Evolutionary conservation across 768 basidiomycete species (phyloP), one percentile per base, ranked within the genome.

Genomic region (Termitomyces sp.): DNA sequence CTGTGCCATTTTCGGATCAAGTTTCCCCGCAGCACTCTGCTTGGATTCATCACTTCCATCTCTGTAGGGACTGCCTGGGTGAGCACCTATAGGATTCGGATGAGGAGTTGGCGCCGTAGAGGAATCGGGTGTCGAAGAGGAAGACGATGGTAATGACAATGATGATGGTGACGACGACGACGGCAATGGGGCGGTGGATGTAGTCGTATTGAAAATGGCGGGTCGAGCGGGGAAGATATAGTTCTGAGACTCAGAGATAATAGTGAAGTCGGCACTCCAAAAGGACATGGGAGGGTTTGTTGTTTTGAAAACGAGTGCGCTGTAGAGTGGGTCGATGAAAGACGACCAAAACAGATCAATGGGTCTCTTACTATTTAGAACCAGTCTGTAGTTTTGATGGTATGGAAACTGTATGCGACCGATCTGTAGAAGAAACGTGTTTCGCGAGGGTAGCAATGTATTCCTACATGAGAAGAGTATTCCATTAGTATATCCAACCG

Each of bases 221-320:
- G 63, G 58, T 34, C 64, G 64, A 40, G 67, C 59, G 37, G 66
- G 63, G 28, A 61, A 57, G 32, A 62, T 44, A 30, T 59, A 59
- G 21, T 56, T 56, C 21, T 57, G 51, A 25, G 35, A 19, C 32
- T 57, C 56, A 48, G 66, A 59, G 6, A 65, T 49, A 43, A 85
- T 77, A 39, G 59, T 61, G 55, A 87, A 87, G 59, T 79, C 73
- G 8, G 82, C 77, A 19, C 80, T 78, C 63, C 79, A 85, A 23
- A 80, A 61, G 0, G 72, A 71, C 50, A 61, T 60, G 6, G 63
- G 61, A 5, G 72, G 66, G 19, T 70, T 49, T 14, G 53, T 46
- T 9, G 69, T 67, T 27, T 63, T 68, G 59, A 76, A 77, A 35
- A 67, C 62, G 23, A 79, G 60, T 16, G 62, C 68, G 58, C 76